Evolutionary conservation across 2,329 filamentous ascomycete genomes (phyloP), one percentile per base, ranked within the genome.

Genomic region (Cladophialophora exuberans): DNA sequence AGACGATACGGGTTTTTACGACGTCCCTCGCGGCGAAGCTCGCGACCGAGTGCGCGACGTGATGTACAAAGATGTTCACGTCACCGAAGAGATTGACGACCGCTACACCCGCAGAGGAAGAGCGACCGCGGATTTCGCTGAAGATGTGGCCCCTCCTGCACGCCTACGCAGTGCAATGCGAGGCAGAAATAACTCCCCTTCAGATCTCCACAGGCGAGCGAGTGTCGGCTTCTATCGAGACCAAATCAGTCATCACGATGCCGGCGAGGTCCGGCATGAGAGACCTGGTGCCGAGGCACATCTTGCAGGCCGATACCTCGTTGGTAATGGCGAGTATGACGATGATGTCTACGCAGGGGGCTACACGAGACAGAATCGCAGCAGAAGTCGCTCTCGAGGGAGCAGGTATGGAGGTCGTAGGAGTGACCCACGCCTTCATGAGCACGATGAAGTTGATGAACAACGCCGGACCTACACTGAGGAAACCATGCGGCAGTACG

Each of bases 331-430:
- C 9, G 31, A 57, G n/a, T 35, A 44, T 6, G 35, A 58, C 17
- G 51, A 57, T 28, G 46, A 56, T 11, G 13, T 53, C 11, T 53
- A 48, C 6, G 44, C 46, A 6, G 33, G 23, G 4, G 46, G 23
- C 20, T 51, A 59, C 33, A 45, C 56, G 26, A 39, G 52, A 17
- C 42, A 49, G 9, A 30, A 51, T 17, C 17, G 60, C 57, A 17
- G 54, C 69, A 13, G 69, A 70, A 53, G 46, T 70, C 25, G 63
- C 69, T 11, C 61, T 38, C 5, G 67, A 69, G 51, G n/a, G n/a
- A n/a, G 66, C 66, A 60, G 66, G 72, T 64, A 60, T 23, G 47
- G 35, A 11, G 48, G 49, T 28, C 57, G 43, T 30, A 46, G 47
- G 39, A 68, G 74, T 28, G 52, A 58, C 46, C 63, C 64, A 54